These are phyloP conservation scores for Scheffersomyces stipitis DNA, from an alignment of 805 yeast genomes.

Conservation along the genomic window DNA sequence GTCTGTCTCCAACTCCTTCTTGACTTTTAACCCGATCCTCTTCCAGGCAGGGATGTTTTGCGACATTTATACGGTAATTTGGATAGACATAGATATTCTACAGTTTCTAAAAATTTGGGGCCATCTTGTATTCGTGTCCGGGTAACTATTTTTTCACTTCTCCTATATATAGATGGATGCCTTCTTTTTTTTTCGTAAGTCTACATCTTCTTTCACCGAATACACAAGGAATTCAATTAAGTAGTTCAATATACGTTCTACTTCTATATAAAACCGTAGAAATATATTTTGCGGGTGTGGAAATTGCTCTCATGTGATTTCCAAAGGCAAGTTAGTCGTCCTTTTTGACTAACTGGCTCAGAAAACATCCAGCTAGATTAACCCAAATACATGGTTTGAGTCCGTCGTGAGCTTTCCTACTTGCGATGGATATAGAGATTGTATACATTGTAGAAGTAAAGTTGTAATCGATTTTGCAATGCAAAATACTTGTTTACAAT, in stretches of 20 bases:
- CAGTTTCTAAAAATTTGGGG: neutral
- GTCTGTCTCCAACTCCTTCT: conserved; percentile 45
- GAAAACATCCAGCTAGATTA: conserved; percentile 33
- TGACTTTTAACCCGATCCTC: conserved; percentile 65
- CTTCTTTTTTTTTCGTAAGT: neutral
- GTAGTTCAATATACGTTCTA: no score
- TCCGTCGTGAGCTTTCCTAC: conserved; percentile 32
- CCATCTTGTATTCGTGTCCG: neutral
- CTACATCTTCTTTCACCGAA: neutral
- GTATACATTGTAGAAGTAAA: conserved; percentile 41
- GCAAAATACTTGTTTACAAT: no score
- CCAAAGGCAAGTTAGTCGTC: no score
- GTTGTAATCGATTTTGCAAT: no score
- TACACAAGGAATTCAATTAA: no score
- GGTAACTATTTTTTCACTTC: neutral
- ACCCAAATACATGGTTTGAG: conserved; percentile 47
- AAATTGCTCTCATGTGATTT: conserved; percentile 5
- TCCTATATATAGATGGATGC: neutral
- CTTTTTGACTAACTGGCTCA: no score
- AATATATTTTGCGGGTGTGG: conserved; percentile 19
- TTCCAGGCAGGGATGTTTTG: conserved; percentile 77
- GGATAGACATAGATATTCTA: no score
- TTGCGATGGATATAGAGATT: conserved; percentile 45
- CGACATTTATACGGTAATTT: no score
- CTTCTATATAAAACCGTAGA: no score